phyloP scores from a whole-genome alignment of 1,284 basidiomycete genomes.

The Papiliotrema fonsecae region DNA sequence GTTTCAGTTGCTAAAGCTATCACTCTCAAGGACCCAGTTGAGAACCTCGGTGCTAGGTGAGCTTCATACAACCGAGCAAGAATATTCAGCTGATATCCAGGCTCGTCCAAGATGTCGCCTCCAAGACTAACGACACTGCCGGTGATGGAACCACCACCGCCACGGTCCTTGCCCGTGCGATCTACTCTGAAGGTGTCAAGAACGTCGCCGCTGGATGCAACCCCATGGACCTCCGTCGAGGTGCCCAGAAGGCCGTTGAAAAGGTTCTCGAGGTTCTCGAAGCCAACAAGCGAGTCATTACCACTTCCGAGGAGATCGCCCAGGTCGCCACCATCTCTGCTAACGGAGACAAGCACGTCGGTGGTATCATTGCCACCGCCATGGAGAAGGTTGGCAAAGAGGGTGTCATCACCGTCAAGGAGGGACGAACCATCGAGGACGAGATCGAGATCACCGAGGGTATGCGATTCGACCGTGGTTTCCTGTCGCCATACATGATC shows the following conservation, averaged over 20 bases:
- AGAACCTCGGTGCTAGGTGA: constrained; percentile 95
- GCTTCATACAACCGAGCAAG: constrained; percentile 25
- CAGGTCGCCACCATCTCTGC: constrained; percentile 95
- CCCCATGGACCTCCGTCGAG: constrained; percentile 97
- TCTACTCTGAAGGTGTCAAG: constrained; percentile 98
- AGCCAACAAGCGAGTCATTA: constrained; percentile 86
- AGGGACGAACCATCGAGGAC: constrained; percentile 94
- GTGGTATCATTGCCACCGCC: constrained; percentile 94
- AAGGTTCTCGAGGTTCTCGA: constrained; percentile 90
- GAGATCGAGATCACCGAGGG: constrained; percentile 99
- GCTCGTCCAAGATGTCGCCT: constrained; percentile 90
- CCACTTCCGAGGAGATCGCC: constrained; percentile 94
- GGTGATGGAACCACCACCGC: constrained; percentile 98
- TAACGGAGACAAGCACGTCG: constrained; percentile 92
- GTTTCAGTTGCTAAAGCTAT: constrained; percentile 97
- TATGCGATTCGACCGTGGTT: constrained; percentile 99
- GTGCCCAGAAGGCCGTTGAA: constrained; percentile 93
- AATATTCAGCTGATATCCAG: constrained; percentile 47
- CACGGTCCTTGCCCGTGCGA: constrained; percentile 92
- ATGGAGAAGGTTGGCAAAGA: constrained; percentile 99
- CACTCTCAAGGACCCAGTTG: constrained; percentile 93
- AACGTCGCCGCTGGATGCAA: constrained; percentile 98
- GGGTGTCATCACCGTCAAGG: constrained; percentile 99
- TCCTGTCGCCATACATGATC: constrained; percentile 98
- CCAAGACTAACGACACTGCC: constrained; percentile 94